Evolutionary conservation across 2,329 filamentous ascomycete genomes (phyloP), one percentile per base, ranked within the genome.

Genomic region (Neonectria sp.): DNA sequence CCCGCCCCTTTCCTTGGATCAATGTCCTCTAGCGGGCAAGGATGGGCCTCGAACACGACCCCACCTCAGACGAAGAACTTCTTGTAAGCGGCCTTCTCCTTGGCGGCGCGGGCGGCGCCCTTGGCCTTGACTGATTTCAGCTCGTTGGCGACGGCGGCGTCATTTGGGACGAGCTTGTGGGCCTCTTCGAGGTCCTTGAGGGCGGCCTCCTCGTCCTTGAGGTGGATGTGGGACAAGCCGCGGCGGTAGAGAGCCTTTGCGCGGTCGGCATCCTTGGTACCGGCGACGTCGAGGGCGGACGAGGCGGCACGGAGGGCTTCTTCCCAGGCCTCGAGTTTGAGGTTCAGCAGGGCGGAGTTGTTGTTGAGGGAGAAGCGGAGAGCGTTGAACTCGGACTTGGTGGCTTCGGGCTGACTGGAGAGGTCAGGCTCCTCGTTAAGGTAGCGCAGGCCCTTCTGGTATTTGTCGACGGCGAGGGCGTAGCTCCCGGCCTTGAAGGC

Each of bases 401-500:
- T 88, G 43, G 92, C 91, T 52, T 88, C 85, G 5, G 92, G 87
- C 73, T 95, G 94, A 52, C 89, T 87, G 48, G 96, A 93, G 13
- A 89, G 82, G 55, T 93, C 90, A 1, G 93, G 92, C 77, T 95
- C 93, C 81, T 97, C 93, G 81, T 95, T 93, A 68, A 97, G 85
- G 81, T 97, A 98, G 75, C 95, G 91, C 68, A 97, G 83, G 21
- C 91, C 95, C 85, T 99, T 99, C 81, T 97, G 91, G 84, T 99
- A 99, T 85, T 99, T 99, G 68, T 92, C 91, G 29, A 98, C 86
- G 2, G 91, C 95, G 35, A 93, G 82, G 43, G 85, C 81, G 45
- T 92, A 77, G 75, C 97, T 89, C 46, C 91, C 90, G 29, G 83
- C 85, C 86, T 98, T 98, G 88, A 98, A 98, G 1, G 95, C 95